Evolutionary conservation across 2,329 filamentous ascomycete genomes (phyloP).

Genomic region (Apiospora marii): DNA sequence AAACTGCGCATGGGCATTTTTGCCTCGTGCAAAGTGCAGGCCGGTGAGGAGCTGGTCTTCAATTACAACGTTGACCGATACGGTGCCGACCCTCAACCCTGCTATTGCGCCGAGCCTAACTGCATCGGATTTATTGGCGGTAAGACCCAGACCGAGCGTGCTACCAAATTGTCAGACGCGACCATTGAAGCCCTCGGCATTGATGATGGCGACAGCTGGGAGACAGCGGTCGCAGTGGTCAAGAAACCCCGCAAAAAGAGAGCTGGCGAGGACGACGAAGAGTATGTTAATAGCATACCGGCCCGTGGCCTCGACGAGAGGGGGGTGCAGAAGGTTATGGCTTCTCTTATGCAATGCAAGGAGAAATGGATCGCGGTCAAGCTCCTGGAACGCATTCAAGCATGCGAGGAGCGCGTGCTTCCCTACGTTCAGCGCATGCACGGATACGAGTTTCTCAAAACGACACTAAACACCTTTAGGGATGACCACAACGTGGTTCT

Average conservation of each 20-base stretch:
- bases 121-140: constrained; percentile 97
- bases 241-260: constrained; percentile 95
- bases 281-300: constrained; percentile 83
- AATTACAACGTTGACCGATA: constrained; percentile 99
- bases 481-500: constrained; percentile 90
- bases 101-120: constrained; percentile 93
- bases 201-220: constrained; percentile 91
- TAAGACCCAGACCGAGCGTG: constrained; percentile 95
- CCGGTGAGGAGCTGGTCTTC: constrained; percentile 95
- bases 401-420: constrained; percentile 85
- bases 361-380: constrained; percentile 99
- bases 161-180: constrained; percentile 86
- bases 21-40: constrained; percentile 81
- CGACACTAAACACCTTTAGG: constrained; percentile 82
- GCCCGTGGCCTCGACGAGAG: constrained; percentile 43
- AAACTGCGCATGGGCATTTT: constrained; percentile 99
- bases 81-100: constrained; percentile 94
- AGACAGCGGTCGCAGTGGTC: constrained; percentile 74
- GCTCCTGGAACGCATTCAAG: constrained; percentile 86
- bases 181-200: constrained; percentile 96
- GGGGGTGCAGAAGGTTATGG: constrained; percentile 52
- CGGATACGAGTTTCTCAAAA: constrained; percentile 94
- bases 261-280: constrained; percentile 88
- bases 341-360: constrained; percentile 94
- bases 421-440: constrained; percentile 95